Evolutionary conservation across 2,329 filamentous ascomycete species (phyloP), one percentile per base, ranked within the genome.

Genomic region (Colletotrichum ledebouriae): DNA sequence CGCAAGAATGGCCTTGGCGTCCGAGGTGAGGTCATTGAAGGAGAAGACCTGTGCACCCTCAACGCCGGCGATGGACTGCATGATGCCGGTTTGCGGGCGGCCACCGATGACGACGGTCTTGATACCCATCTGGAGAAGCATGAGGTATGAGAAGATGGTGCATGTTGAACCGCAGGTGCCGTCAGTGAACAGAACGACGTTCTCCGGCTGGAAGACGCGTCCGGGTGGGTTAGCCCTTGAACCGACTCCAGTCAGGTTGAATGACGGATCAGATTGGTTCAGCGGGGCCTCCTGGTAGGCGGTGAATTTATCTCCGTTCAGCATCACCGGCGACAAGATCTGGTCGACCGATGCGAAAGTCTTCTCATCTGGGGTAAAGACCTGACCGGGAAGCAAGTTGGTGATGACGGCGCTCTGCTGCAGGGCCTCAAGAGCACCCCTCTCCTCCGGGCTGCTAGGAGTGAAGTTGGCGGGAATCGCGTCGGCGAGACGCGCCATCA

Each of bases 141-240:
- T 81, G 50, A 87, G 78, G 70, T 88, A 86, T 2, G 80, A 79
- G 73, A 89, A 87, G 42, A 87, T 81, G 13, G 85, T 82, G 75
- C 86, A 89, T 2, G 86, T 85, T 1, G 84, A 86, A 15, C 82
- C 83, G 72, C 86, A 89, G 61, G 83, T 83, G 37, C 85, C 85
- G 71, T 88, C 85, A 1, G 83, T 84, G 20, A 87, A 81, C 41
- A 88, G 75, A 34, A 87, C 80, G 20, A 88, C 80, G 72, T 89
- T 81, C 61, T 86, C 82, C 0, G 84, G 78, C 1, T 76, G 76
- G 74, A 89, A 88, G n/a, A 77, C 73, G 5, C 85, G 84, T 41
- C 80, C 73, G 1, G 80, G 79, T 1, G 81, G 76, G 71, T 82
- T 81, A 4, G 78, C 72, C 9, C 78, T 76, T 70, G 76, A 78